phyloP scores from a whole-genome alignment of 2,329 filamentous ascomycete genomes.

The Paramyrothecium sp. region DNA sequence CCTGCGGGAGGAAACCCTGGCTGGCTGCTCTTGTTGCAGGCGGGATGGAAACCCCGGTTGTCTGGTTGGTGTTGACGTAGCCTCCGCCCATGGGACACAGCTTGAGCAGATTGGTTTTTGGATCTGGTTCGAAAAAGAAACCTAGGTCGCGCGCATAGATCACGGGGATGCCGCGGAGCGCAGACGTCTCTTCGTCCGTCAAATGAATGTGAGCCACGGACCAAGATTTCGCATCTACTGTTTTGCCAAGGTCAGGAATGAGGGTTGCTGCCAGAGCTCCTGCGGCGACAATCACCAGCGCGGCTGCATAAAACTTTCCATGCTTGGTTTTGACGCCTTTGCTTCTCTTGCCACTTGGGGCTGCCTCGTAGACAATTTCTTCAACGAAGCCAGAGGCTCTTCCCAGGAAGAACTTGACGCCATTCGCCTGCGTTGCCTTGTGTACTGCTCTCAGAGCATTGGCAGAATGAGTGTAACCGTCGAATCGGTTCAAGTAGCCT shows the following conservation, averaged over 20 bases:
- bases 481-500: conserved; percentile 58
- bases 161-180: conserved; percentile 57
- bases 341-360: no score
- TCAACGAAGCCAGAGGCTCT: no score
- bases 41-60: conserved; percentile 37
- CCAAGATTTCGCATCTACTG: conserved; percentile 56
- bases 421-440: no score
- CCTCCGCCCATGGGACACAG: conserved; percentile 59
- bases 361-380: no score
- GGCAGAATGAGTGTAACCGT: conserved; percentile 55
- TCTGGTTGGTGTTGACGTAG: conserved; percentile 42
- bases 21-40: conserved; percentile 24
- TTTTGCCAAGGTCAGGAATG: conserved; percentile 44
- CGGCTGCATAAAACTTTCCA: conserved; percentile 18
- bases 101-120: conserved; percentile 55
- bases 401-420: no score
- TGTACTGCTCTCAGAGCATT: conserved; percentile 21
- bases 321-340: conserved; percentile 3
- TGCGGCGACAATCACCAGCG: conserved; percentile 47
- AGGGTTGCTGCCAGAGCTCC: conserved; percentile 49
- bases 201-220: conserved; percentile 59
- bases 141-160: conserved; percentile 61
- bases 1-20: conserved; percentile 46
- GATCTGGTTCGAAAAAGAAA: conserved; percentile 66
- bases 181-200: conserved; percentile 49